Evolutionary conservation across 2,329 filamentous ascomycete species (phyloP).

Genomic region (Alternaria sp.): DNA sequence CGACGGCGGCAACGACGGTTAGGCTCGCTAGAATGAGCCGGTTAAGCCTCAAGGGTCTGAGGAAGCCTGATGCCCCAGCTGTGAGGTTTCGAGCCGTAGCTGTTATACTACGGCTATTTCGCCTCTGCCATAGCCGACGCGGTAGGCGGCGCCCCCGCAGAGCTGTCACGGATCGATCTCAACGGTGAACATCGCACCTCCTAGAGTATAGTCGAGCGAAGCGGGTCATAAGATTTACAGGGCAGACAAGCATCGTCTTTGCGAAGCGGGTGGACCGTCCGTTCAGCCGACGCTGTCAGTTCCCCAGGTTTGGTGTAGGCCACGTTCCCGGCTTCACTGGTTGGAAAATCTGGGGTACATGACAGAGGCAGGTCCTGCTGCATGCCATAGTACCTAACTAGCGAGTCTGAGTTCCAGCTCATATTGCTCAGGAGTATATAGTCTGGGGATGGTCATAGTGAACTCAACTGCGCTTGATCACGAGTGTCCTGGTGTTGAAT

Average conservation of each 20-base stretch:
- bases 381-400: conserved; percentile 4
- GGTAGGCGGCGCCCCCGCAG: conserved; percentile 10
- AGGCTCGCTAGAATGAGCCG: conserved; percentile 8
- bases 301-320: conserved; percentile 6
- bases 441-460: background rate
- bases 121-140: conserved; percentile 15
- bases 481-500: conserved; percentile 5
- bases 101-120: conserved; percentile 12
- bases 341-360: conserved; percentile 16
- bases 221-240: conserved; percentile 14
- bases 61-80: conserved; percentile 10
- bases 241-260: conserved; percentile 6
- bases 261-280: conserved; percentile 11
- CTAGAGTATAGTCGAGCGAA: conserved; percentile 8
- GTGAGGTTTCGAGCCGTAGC: conserved; percentile 17
- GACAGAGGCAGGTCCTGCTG: background rate
- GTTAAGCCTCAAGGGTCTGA: conserved; percentile 10
- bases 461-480: conserved; percentile 5
- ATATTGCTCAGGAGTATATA: background rate
- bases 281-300: conserved; percentile 17
- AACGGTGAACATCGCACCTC: conserved; percentile 8
- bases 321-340: conserved; percentile 16
- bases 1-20: conserved; percentile 13
- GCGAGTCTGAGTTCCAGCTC: conserved; percentile 4
- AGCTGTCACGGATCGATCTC: conserved; percentile 13